These are phyloP conservation scores for Tulasnella sp. DNA, from an alignment of 768 basidiomycete genomes.

Conservation along the genomic window DNA sequence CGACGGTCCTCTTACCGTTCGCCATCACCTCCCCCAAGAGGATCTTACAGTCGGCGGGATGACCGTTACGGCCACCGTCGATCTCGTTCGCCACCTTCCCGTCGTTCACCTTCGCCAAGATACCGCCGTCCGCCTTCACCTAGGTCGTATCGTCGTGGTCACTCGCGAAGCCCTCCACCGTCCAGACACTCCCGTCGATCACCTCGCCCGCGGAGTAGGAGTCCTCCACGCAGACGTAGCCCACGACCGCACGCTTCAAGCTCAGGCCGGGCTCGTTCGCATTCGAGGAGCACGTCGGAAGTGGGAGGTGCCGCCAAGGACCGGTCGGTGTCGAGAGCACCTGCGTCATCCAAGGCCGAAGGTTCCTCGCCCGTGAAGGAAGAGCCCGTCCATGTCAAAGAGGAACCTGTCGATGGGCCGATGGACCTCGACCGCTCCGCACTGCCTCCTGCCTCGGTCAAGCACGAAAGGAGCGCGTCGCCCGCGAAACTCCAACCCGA, in stretches of 20 bases:
- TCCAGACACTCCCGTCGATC: constrained; percentile 28
- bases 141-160: background rate
- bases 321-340: background rate
- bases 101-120: background rate
- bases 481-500: background rate
- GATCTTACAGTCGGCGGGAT: background rate
- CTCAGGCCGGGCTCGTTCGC: background rate
- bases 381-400: background rate
- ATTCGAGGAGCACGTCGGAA: constrained; percentile 5
- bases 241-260: background rate
- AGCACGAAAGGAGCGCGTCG: background rate
- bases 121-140: background rate
- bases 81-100: background rate
- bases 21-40: background rate
- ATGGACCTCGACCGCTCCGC: constrained; percentile 1
- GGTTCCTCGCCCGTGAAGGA: background rate
- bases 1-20: constrained; percentile 21
- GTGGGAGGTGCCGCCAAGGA: background rate
- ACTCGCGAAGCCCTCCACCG: background rate
- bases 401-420: background rate
- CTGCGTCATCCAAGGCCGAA: background rate
- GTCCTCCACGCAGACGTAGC: constrained; percentile 1
- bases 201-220: background rate
- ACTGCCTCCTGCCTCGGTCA: background rate
- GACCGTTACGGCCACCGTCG: background rate